These are phyloP conservation scores for Ananas comosus DNA, from an alignment of 176 grass and related monocot species.

Conservation along the genomic window DNA sequence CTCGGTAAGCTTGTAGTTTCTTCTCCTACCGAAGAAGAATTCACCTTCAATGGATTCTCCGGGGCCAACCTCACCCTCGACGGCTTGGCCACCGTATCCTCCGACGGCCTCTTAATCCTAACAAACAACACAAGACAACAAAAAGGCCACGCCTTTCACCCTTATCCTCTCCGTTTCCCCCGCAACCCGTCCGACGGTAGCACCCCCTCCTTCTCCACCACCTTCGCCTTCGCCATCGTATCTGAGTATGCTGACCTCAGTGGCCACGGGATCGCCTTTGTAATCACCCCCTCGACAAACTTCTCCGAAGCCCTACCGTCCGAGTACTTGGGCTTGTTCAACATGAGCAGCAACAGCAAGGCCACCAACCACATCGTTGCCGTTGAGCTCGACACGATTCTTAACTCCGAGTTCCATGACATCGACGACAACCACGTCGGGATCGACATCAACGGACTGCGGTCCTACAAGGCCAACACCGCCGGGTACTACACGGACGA, in stretches of 20 bases:
- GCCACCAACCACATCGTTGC: constrained; percentile 15
- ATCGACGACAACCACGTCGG: constrained; percentile 31
- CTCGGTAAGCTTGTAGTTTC: neutral
- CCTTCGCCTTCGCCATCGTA: constrained; percentile 31
- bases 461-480: neutral
- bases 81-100: neutral
- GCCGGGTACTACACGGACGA: constrained; percentile 22
- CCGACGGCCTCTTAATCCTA: constrained; percentile 21
- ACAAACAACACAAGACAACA: constrained; percentile 6
- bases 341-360: neutral
- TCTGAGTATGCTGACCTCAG: neutral
- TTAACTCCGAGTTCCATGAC: constrained; percentile 14
- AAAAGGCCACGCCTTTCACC: constrained; percentile 31
- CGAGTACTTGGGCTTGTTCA: constrained; percentile 33
- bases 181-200: neutral
- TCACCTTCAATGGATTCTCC: constrained; percentile 26
- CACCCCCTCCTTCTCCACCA: constrained; percentile 24
- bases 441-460: constrained; percentile 13
- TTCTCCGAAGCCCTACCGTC: neutral
- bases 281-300: constrained; percentile 10
- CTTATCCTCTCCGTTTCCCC: neutral
- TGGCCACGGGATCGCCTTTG: constrained; percentile 22
- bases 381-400: constrained; percentile 26
- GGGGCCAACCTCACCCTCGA: constrained; percentile 20
- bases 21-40: neutral